Conservation (phyloP, 495 filamentous ascomycete genomes). For the Friedmanniomyces simplex region DNA sequence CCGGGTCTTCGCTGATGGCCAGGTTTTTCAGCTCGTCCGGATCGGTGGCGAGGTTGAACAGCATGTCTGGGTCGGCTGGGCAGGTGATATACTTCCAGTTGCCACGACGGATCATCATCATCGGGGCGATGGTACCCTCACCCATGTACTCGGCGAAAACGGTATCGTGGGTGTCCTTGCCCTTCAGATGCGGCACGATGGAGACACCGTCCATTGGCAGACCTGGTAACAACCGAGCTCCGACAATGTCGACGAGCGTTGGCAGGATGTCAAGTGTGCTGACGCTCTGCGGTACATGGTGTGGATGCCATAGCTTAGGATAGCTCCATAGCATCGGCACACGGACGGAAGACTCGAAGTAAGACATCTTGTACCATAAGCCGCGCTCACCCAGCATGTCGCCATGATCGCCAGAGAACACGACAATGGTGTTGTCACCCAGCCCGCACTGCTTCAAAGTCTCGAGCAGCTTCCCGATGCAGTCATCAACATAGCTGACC, state of each 20-base stretch:
- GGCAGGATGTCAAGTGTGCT: slow-evolving; percentile 79
- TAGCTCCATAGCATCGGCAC: slow-evolving; percentile 72
- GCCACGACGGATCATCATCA: slow-evolving; percentile 84
- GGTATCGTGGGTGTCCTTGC: slow-evolving; percentile 52
- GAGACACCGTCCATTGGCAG: slow-evolving; percentile 71
- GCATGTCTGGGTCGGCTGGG: slow-evolving; percentile 65
- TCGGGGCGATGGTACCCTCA: slow-evolving; percentile 71
- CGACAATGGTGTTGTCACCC: slow-evolving; percentile 69
- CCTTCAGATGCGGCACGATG: slow-evolving; percentile 59
- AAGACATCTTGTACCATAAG: slow-evolving; percentile 92
- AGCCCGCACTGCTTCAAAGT: slow-evolving; percentile 64
- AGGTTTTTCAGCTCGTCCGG: slow-evolving; percentile 66
- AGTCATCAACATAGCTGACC: slow-evolving; percentile 80
- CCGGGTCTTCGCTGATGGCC: slow-evolving; percentile 39
- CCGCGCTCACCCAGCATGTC: slow-evolving; percentile 88
- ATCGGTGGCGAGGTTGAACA: slow-evolving; percentile 64
- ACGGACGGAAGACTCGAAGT: slow-evolving; percentile 73
- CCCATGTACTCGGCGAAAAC: slow-evolving; percentile 84
- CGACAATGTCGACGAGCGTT: slow-evolving; percentile 71
- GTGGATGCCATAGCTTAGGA: slow-evolving; percentile 56
- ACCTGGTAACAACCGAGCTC: slow-evolving; percentile 46
- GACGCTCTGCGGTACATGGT: slow-evolving; percentile 61
- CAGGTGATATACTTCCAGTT: slow-evolving; percentile 77
- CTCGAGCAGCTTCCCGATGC: slow-evolving; percentile 65
- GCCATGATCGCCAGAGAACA: slow-evolving; percentile 83